These are phyloP conservation scores for Eucalyptus caleyi DNA, from an alignment of 345 rosid species.

Conservation along the genomic window DNA sequence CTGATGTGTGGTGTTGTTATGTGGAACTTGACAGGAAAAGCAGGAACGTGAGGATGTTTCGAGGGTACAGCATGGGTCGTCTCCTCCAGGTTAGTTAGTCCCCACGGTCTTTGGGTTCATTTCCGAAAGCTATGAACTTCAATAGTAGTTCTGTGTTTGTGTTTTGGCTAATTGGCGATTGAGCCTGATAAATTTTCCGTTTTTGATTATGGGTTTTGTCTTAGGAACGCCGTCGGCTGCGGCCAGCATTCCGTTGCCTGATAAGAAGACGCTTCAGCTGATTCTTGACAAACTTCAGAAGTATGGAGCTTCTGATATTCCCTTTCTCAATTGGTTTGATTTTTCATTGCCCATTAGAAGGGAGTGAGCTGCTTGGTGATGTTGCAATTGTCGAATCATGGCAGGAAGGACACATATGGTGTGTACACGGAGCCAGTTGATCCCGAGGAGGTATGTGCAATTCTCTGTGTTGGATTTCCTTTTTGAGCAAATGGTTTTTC, in stretches of 20 bases:
- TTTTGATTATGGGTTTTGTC: not conserved
- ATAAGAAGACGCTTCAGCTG: slow-evolving; percentile 66
- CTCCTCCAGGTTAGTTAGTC: slow-evolving; percentile 37
- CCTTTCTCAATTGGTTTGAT: not conserved
- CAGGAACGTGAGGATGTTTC: slow-evolving; percentile 7
- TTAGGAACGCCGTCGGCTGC: slow-evolving; percentile 37
- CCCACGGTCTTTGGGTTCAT: not conserved
- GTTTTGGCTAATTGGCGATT: not conserved
- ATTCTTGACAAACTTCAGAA: slow-evolving; percentile 92
- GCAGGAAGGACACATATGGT: slow-evolving; percentile 95
- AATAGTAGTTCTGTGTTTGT: not conserved
- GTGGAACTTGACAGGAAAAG: slow-evolving; percentile 34
- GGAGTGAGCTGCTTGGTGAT: not conserved
- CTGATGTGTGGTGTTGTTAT: not conserved
- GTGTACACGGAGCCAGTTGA: slow-evolving; percentile 95
- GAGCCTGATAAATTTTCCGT: not conserved
- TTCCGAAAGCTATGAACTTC: not conserved
- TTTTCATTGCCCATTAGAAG: not conserved
- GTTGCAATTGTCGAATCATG: slow-evolving; percentile 9
- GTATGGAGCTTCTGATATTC: slow-evolving; percentile 21
- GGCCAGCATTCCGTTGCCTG: slow-evolving; percentile 46
- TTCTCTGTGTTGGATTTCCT: not conserved
- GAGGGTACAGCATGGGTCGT: slow-evolving; percentile 6
- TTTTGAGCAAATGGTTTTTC: not conserved
- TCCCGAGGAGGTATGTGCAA: slow-evolving; percentile 67